Percentiles rank a stretch among this genome's conserved stretches.
phyloP scores from a whole-genome alignment of 768 basidiomycete species.

The Lyophyllum atratum region DNA sequence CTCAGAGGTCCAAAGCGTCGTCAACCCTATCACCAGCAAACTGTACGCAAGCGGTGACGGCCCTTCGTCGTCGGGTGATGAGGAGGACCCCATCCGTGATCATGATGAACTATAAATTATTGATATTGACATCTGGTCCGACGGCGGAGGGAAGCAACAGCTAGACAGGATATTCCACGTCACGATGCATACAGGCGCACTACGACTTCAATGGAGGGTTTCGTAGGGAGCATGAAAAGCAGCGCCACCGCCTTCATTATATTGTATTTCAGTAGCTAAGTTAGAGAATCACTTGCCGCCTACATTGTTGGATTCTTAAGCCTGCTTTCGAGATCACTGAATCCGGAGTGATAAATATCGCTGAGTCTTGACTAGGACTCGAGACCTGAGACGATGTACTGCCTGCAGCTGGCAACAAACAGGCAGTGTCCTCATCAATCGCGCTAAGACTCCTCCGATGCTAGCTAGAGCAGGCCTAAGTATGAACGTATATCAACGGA shows the following conservation, averaged over 20 bases:
- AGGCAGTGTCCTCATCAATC: too few species aligned
- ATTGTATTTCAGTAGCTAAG: conserved; percentile 21
- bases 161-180: conserved; percentile 4
- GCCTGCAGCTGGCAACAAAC: too few species aligned
- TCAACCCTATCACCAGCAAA: conserved; percentile 86
- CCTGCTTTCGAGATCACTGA: not conserved
- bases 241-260: conserved; percentile 9
- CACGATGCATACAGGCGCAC: conserved; percentile 5
- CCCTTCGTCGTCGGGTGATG: conserved; percentile 29
- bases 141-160: not conserved
- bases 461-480: too few species aligned
- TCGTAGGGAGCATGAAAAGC: conserved; percentile 17
- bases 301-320: not conserved
- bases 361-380: too few species aligned
- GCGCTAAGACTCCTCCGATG: too few species aligned
- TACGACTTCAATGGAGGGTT: conserved; percentile 7
- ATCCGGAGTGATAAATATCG: too few species aligned
- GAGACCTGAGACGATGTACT: too few species aligned
- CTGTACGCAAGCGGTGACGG: conserved; percentile 54
- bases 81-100: conserved; percentile 41
- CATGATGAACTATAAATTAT: conserved; percentile 50
- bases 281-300: conserved; percentile 14
- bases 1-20: conserved; percentile 67
- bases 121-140: not conserved
- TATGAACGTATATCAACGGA: too few species aligned